Evolutionary conservation across 169 alveolate species (phyloP).

Genomic region (Neospora caninum): DNA sequence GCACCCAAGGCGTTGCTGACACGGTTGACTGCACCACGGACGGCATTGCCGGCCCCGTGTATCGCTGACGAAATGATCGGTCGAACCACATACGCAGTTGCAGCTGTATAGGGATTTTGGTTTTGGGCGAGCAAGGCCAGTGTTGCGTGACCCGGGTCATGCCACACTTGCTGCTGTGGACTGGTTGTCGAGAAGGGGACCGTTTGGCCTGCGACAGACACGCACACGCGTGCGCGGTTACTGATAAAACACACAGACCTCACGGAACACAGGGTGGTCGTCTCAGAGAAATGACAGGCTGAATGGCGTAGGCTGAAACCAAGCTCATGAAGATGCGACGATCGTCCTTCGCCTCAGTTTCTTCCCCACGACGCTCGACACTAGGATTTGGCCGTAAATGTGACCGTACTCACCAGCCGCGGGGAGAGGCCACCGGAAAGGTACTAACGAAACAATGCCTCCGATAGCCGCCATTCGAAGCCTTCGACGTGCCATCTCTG

Average conservation of each 20-base stretch:
- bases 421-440: neutral
- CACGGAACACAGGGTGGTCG: too few species aligned
- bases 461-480: neutral
- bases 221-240: neutral
- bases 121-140: neutral
- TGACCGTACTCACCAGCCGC: neutral
- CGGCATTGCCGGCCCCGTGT: neutral
- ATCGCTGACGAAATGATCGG: neutral
- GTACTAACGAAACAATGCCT: neutral
- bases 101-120: neutral
- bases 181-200: neutral
- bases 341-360: too few species aligned
- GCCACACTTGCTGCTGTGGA: neutral
- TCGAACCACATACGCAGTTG: constrained; percentile 3
- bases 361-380: too few species aligned
- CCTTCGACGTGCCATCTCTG: too few species aligned
- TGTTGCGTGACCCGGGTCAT: neutral
- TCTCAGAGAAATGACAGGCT: too few species aligned
- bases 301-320: too few species aligned
- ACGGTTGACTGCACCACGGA: constrained; percentile 26
- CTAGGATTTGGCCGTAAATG: too few species aligned
- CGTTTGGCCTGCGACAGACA: neutral
- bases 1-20: constrained; percentile 24
- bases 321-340: too few species aligned
- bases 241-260: too few species aligned